Evolutionary conservation across 331 rosid genomes (phyloP).

Genomic region (Quercus lobata): DNA sequence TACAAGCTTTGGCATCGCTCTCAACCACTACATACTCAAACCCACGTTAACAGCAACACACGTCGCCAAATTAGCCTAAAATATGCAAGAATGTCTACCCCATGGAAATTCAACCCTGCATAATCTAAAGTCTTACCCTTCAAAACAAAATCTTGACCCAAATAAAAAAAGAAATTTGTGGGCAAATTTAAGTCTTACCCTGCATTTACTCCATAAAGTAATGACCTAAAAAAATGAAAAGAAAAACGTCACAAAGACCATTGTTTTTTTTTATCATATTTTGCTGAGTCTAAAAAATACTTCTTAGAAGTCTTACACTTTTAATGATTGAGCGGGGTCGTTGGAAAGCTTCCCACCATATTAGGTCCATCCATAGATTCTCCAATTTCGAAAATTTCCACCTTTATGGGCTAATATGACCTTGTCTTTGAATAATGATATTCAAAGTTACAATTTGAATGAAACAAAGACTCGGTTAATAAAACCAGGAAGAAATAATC

Average conservation of each 20-base stretch:
- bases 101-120: background rate
- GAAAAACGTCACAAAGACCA: background rate
- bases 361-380: background rate
- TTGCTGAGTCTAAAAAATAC: background rate
- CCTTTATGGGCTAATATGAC: constrained; percentile 6
- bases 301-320: background rate
- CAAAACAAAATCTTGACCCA: background rate
- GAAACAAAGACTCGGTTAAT: constrained; percentile 1
- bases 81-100: background rate
- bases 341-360: background rate
- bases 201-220: background rate
- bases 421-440: background rate
- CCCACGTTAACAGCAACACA: too few relatives aligned
- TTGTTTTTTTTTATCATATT: background rate
- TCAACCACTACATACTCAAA: too few relatives aligned
- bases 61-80: too few relatives aligned
- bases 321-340: background rate
- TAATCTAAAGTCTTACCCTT: background rate
- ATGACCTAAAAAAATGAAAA: background rate
- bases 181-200: background rate
- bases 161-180: background rate
- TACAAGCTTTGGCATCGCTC: too few relatives aligned
- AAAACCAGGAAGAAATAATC: background rate
- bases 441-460: background rate
- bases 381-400: background rate